These are phyloP conservation scores for Kwoniella newhampshirensis DNA, from an alignment of 768 basidiomycete species.

Conservation along the genomic window DNA sequence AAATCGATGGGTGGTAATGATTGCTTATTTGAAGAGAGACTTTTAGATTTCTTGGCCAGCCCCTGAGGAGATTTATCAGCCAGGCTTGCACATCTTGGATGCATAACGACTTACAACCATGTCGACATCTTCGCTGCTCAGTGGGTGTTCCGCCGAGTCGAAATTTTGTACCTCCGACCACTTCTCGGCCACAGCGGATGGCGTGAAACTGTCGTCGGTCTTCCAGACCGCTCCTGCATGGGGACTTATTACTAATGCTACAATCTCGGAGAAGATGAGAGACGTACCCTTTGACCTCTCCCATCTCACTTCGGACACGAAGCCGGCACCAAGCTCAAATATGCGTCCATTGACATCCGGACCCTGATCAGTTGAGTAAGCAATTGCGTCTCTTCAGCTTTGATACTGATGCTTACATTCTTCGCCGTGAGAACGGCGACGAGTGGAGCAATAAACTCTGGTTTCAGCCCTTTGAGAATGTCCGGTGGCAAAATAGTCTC, in stretches of 20 bases:
- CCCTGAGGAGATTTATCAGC: conserved; percentile 51
- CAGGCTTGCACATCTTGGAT: neutral
- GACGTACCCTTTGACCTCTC: conserved; percentile 77
- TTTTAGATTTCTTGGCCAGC: conserved; percentile 66
- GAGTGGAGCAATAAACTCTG: conserved; percentile 88
- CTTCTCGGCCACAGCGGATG: conserved; percentile 84
- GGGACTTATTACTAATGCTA: neutral
- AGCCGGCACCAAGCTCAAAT: conserved; percentile 93
- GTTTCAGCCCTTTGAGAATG: conserved; percentile 84
- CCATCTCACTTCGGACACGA: conserved; percentile 87
- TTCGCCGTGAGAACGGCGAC: conserved; percentile 85
- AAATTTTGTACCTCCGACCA: conserved; percentile 84
- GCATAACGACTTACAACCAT: conserved; percentile 39
- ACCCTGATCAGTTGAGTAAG: conserved; percentile 29
- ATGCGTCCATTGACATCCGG: conserved; percentile 56
- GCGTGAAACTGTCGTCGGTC: conserved; percentile 85
- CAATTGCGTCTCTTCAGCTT: too few relatives aligned
- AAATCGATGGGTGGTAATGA: conserved; percentile 70
- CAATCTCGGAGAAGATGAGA: neutral
- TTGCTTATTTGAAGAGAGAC: conserved; percentile 67
- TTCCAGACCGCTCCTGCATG: conserved; percentile 66
- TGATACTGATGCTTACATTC: conserved; percentile 56
- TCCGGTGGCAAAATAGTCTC: conserved; percentile 93
- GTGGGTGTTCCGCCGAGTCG: conserved; percentile 66
- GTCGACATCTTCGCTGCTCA: conserved; percentile 61